Evolutionary conservation across 2,329 filamentous ascomycete species (phyloP).

Genomic region (Stemphylium lycopersici): DNA sequence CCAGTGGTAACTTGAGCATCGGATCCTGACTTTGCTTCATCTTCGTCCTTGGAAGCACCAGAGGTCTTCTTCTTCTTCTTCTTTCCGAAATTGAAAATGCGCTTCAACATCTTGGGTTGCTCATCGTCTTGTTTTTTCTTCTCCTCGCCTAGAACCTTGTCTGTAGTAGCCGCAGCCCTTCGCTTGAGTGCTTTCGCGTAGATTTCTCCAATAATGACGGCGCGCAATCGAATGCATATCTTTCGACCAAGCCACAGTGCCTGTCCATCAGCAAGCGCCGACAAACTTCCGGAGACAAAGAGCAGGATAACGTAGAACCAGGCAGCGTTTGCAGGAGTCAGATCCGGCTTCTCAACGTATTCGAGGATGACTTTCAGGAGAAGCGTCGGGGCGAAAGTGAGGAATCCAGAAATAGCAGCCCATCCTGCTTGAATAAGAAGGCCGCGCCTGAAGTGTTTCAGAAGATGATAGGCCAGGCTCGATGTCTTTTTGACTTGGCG

Average conservation of each 20-base stretch:
- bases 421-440: slow-evolving; percentile 79
- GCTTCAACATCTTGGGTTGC: slow-evolving; percentile 52
- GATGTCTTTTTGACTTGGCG: slow-evolving; percentile 83
- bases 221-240: slow-evolving; percentile 89
- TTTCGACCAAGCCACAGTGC: slow-evolving; percentile 93
- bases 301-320: slow-evolving; percentile 96
- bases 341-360: slow-evolving; percentile 84
- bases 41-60: slow-evolving; percentile 49
- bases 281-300: slow-evolving; percentile 79
- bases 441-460: slow-evolving; percentile 80
- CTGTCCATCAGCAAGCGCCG: slow-evolving; percentile 83
- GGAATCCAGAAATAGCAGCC: slow-evolving; percentile 78
- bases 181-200: slow-evolving; percentile 94
- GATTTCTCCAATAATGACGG: slow-evolving; percentile 95
- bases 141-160: slow-evolving; percentile 71
- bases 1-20: slow-evolving; percentile 88
- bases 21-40: slow-evolving; percentile 35
- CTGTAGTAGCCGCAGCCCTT: slow-evolving; percentile 78
- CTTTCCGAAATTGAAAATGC: slow-evolving; percentile 62
- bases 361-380: slow-evolving; percentile 89
- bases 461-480: slow-evolving; percentile 77
- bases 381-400: slow-evolving; percentile 90
- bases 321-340: slow-evolving; percentile 80
- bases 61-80: slow-evolving; percentile 61
- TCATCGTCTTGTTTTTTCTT: slow-evolving; percentile 51